Evolutionary conservation across 1,284 basidiomycete species (phyloP).

Genomic region (Melampsora americana): DNA sequence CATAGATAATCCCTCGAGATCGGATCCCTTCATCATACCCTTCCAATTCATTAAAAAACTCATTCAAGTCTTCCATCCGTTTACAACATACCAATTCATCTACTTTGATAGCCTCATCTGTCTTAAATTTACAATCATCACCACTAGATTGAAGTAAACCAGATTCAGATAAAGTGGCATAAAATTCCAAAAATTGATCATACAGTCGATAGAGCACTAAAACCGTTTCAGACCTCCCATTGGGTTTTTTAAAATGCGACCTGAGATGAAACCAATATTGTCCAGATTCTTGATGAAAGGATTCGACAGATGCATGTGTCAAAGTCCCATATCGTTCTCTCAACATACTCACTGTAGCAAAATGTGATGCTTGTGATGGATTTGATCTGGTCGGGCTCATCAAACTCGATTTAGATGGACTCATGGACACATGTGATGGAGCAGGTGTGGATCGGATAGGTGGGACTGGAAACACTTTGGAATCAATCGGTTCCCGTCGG

Average conservation of each 20-base stretch:
- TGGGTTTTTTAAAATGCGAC: slow-evolving; percentile 67
- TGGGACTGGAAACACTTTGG: slow-evolving; percentile 46
- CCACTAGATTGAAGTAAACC: slow-evolving; percentile 63
- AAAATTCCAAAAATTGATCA: slow-evolving; percentile 98
- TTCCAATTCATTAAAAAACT: slow-evolving; percentile 79
- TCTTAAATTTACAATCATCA: slow-evolving; percentile 66
- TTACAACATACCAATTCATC: slow-evolving; percentile 80
- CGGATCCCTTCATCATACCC: slow-evolving; percentile 70
- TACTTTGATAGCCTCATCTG: slow-evolving; percentile 65
- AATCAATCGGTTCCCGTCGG: slow-evolving; percentile 45
- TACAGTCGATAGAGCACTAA: slow-evolving; percentile 91
- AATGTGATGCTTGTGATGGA: slow-evolving; percentile 53
- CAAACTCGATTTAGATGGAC: slow-evolving; percentile 46
- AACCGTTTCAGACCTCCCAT: slow-evolving; percentile 68
- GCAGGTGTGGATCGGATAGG: slow-evolving; percentile 50
- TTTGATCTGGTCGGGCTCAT: slow-evolving; percentile 46
- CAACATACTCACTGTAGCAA: slow-evolving; percentile 35
- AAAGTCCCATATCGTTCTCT: slow-evolving; percentile 36
- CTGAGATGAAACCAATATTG: slow-evolving; percentile 95
- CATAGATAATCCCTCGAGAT: slow-evolving; percentile 73
- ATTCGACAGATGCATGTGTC: slow-evolving; percentile 72
- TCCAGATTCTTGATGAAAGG: slow-evolving; percentile 92
- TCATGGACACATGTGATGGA: too few species aligned
- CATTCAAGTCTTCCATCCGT: slow-evolving; percentile 77
- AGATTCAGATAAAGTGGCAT: slow-evolving; percentile 65